Conservation (phyloP, 2,329 filamentous ascomycete genomes). For the Fusarium humuli region DNA sequence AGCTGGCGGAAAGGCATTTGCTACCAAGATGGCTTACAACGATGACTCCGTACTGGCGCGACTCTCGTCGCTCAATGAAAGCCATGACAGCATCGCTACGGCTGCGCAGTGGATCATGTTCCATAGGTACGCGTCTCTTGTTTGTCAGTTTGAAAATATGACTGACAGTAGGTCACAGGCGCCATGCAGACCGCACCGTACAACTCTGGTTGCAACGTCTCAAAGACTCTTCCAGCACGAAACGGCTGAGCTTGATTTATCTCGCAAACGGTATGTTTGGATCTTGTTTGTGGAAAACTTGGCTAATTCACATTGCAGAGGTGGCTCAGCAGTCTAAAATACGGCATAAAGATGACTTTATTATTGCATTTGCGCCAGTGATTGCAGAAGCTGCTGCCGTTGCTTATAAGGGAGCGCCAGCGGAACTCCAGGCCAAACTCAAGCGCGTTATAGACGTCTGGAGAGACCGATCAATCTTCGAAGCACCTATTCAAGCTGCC, state of each 20-base stretch:
- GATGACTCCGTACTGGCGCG: constrained; percentile 96
- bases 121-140: constrained; percentile 74
- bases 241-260: constrained; percentile 91
- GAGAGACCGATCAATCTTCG: constrained; percentile 88
- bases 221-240: constrained; percentile 86
- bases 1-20: neutral
- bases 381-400: constrained; percentile 89
- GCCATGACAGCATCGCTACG: constrained; percentile 94
- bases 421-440: constrained; percentile 89
- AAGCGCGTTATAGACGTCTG: constrained; percentile 93
- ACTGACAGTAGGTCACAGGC: constrained; percentile 61
- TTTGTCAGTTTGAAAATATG: neutral
- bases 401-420: constrained; percentile 90
- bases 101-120: constrained; percentile 99
- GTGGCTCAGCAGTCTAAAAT: constrained; percentile 97
- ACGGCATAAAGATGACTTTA: constrained; percentile 90
- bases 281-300: neutral
- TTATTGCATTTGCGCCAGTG: constrained; percentile 89
- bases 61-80: constrained; percentile 94
- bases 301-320: constrained; percentile 65
- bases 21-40: constrained; percentile 82
- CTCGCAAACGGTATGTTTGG: constrained; percentile 83
- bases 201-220: constrained; percentile 91
- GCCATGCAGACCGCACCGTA: constrained; percentile 91
- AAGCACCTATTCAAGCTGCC: constrained; percentile 79